Evolutionary conservation across 1,284 basidiomycete species (phyloP).

Genomic region (Irpex sp.): DNA sequence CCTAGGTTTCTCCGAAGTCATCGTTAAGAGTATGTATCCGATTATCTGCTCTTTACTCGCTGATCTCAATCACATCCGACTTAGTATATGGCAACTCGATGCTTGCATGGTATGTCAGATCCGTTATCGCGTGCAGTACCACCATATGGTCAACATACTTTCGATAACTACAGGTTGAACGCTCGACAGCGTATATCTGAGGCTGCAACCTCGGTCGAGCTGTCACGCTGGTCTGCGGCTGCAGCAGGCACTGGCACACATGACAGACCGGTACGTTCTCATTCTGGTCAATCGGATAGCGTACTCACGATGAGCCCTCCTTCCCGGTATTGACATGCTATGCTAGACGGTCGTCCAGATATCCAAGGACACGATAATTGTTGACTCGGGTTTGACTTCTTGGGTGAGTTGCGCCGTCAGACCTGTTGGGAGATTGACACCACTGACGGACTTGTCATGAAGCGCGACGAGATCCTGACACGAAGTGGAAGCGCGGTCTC

Average conservation of each 20-base stretch:
- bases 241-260: not conserved
- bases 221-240: not conserved
- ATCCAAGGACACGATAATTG: too few relatives aligned
- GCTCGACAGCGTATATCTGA: not conserved
- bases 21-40: not conserved
- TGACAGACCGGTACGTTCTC: not conserved
- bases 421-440: too few relatives aligned
- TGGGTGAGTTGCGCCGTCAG: too few relatives aligned
- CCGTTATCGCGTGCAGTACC: not conserved
- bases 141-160: not conserved
- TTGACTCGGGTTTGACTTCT: too few relatives aligned
- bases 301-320: too few relatives aligned
- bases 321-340: too few relatives aligned
- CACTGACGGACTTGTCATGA: too few relatives aligned
- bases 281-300: not conserved
- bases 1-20: not conserved
- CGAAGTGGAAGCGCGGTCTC: too few relatives aligned
- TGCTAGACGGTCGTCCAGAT: too few relatives aligned
- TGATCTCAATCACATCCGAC: not conserved
- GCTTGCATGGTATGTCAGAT: not conserved
- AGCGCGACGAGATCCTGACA: too few relatives aligned
- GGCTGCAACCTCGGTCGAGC: not conserved
- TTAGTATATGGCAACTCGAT: not conserved
- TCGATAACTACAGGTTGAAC: not conserved
- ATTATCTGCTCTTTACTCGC: not conserved